Evolutionary conservation across 164 flowering plant genomes (phyloP).

Genomic region (Malania oleifera): DNA sequence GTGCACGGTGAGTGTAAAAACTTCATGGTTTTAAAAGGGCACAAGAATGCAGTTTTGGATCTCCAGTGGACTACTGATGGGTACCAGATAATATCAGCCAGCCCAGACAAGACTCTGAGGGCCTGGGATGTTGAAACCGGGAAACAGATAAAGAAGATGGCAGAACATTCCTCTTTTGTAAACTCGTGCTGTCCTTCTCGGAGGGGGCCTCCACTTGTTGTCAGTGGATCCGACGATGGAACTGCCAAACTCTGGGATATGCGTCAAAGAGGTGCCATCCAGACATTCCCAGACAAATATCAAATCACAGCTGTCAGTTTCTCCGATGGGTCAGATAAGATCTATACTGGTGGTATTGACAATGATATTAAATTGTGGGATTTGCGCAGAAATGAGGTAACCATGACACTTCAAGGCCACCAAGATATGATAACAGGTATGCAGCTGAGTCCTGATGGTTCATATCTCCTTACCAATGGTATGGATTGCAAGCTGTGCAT

Average conservation of each 20-base stretch:
- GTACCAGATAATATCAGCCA: slow-evolving; percentile 87
- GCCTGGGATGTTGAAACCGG: slow-evolving; percentile 99
- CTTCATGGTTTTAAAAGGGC: slow-evolving; percentile 90
- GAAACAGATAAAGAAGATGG: slow-evolving; percentile 90
- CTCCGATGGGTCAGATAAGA: slow-evolving; percentile 94
- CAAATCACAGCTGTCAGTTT: slow-evolving; percentile 93
- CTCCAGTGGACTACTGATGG: slow-evolving; percentile 98
- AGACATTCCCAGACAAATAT: slow-evolving; percentile 92
- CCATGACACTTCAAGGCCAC: slow-evolving; percentile 93
- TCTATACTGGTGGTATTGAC: slow-evolving; percentile 90
- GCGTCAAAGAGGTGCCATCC: slow-evolving; percentile 91
- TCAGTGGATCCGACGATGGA: slow-evolving; percentile 98
- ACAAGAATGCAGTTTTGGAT: slow-evolving; percentile 91
- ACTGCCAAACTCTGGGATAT: slow-evolving; percentile 98
- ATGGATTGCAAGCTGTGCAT: slow-evolving; percentile 94
- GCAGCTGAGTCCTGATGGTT: slow-evolving; percentile 99
- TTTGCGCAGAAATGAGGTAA: slow-evolving; percentile 76
- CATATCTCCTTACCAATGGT: slow-evolving; percentile 87
- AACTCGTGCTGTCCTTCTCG: slow-evolving; percentile 92
- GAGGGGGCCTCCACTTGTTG: slow-evolving; percentile 92
- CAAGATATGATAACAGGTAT: slow-evolving; percentile 88
- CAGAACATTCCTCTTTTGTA: slow-evolving; percentile 86
- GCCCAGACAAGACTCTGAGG: slow-evolving; percentile 91
- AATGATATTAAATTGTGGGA: slow-evolving; percentile 95
- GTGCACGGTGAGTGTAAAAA: slow-evolving; percentile 96